Conservation (phyloP, 768 basidiomycete genomes). For the Russula compacta region DNA sequence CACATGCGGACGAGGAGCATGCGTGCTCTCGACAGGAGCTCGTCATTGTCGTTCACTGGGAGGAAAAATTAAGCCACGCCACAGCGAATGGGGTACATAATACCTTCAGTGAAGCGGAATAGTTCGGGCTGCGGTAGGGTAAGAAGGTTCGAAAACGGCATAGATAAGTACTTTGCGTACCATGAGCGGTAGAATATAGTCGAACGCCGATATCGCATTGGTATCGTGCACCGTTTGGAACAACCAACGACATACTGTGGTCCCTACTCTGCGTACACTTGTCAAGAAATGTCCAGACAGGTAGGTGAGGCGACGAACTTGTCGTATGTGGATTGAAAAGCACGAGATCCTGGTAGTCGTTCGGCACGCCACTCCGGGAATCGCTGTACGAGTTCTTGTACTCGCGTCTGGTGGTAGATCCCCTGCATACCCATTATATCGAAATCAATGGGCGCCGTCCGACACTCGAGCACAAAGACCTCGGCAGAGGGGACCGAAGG, state of each 20-base stretch:
- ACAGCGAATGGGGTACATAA: background rate
- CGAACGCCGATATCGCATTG: constrained; percentile 67
- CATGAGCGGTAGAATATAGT: constrained; percentile 77
- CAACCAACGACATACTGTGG: constrained; percentile 69
- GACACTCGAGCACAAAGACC: constrained; percentile 60
- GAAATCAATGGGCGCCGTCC: constrained; percentile 40
- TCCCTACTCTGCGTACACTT: constrained; percentile 40
- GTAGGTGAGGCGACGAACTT: constrained; percentile 34
- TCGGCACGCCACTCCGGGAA: constrained; percentile 65
- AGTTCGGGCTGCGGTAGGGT: constrained; percentile 49
- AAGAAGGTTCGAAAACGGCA: constrained; percentile 4
- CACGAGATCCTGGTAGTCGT: constrained; percentile 63
- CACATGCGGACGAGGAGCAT: constrained; percentile 76
- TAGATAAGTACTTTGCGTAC: constrained; percentile 31
- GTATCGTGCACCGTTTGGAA: constrained; percentile 67
- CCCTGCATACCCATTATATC: constrained; percentile 75
- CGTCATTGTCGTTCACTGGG: constrained; percentile 65
- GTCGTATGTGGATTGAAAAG: constrained; percentile 83
- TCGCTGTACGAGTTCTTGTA: constrained; percentile 49
- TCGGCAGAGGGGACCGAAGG: constrained; percentile 54
- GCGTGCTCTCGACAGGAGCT: constrained; percentile 55
- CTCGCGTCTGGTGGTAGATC: constrained; percentile 47
- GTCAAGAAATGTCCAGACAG: background rate
- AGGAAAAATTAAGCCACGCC: background rate
- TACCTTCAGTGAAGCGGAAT: constrained; percentile 66